Evolutionary conservation across 2,329 filamentous ascomycete genomes (phyloP).

Genomic region (Pestalotiopsis sp.): DNA sequence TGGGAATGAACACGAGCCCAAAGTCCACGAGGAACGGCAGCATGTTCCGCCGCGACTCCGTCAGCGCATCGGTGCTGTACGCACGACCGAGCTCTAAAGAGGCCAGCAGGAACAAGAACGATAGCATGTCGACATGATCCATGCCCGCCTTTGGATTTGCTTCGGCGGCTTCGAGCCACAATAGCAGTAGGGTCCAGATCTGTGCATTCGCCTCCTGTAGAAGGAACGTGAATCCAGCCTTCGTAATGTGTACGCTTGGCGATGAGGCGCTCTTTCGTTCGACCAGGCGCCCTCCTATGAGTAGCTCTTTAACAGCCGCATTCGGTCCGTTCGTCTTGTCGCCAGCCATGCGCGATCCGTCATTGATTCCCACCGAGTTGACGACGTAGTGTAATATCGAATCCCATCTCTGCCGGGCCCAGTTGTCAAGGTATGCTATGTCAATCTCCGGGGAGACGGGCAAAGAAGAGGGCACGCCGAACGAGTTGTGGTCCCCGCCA

Average conservation of each 20-base stretch:
- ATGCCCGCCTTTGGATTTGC: constrained; percentile 56
- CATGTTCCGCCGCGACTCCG: constrained; percentile 81
- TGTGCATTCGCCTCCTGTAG: constrained; percentile 95
- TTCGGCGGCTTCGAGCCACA: constrained; percentile 87
- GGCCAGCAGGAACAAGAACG: constrained; percentile 93
- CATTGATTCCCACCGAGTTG: constrained; percentile 64
- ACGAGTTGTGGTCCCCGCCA: constrained; percentile 81
- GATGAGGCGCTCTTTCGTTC: constrained; percentile 47
- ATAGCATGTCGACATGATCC: constrained; percentile 90
- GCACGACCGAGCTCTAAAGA: constrained; percentile 89
- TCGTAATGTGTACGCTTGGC: constrained; percentile 73
- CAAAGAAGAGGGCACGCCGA: constrained; percentile 79
- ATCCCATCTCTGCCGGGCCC: constrained; percentile 90
- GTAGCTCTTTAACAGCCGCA: constrained; percentile 79
- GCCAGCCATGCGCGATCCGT: constrained; percentile 26
- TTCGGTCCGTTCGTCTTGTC: constrained; percentile 59
- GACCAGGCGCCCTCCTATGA: constrained; percentile 81
- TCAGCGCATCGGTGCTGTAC: constrained; percentile 85
- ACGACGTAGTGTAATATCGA: constrained; percentile 96
- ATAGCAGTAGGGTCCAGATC: constrained; percentile 91
- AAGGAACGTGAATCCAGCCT: constrained; percentile 91
- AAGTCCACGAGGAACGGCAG: constrained; percentile 90
- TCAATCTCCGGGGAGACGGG: constrained; percentile 65
- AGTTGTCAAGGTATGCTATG: constrained; percentile 76
- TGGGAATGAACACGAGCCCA: constrained; percentile 80